Percentiles rank a stretch among this genome's conserved stretches.
phyloP scores from a whole-genome alignment of 768 basidiomycete genomes.

The Termitomyces eurrhizus region DNA sequence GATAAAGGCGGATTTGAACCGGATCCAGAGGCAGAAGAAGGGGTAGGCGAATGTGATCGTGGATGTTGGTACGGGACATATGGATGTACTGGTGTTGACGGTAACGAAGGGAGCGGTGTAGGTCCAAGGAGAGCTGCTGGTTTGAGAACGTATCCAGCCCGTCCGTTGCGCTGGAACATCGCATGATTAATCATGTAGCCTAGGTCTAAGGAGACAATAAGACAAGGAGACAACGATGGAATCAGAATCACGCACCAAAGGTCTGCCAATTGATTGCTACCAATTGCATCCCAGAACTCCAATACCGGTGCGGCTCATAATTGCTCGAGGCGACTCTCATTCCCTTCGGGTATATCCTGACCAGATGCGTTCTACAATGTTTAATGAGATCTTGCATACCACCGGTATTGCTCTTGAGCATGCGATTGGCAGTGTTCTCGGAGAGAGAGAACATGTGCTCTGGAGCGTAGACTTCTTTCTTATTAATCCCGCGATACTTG shows the following conservation, averaged over 20 bases:
- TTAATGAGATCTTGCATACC: constrained; percentile 58
- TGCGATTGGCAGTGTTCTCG: constrained; percentile 76
- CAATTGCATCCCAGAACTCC: constrained; percentile 87
- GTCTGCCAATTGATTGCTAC: constrained; percentile 99
- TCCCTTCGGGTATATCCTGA: constrained; percentile 88
- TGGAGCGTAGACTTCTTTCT: constrained; percentile 79
- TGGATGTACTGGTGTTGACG: background rate
- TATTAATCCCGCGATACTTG: constrained; percentile 90
- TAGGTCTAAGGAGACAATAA: constrained; percentile 50
- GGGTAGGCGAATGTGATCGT: constrained; percentile 8
- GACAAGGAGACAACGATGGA: background rate
- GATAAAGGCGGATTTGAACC: constrained; percentile 16
- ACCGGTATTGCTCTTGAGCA: constrained; percentile 45
- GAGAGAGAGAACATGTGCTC: constrained; percentile 93
- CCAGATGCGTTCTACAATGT: constrained; percentile 83
- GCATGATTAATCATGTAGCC: constrained; percentile 93
- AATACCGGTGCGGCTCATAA: constrained; percentile 87
- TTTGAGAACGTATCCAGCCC: constrained; percentile 91
- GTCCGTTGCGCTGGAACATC: constrained; percentile 91
- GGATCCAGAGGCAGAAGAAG: constrained; percentile 4
- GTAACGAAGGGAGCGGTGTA: constrained; percentile 10
- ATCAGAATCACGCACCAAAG: constrained; percentile 52
- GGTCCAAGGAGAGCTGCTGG: constrained; percentile 66
- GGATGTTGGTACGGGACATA: background rate
- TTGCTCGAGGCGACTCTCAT: constrained; percentile 81